Conservation (phyloP, 2,329 filamentous ascomycete genomes). For the Arthrobotrys pseudoclavata region DNA sequence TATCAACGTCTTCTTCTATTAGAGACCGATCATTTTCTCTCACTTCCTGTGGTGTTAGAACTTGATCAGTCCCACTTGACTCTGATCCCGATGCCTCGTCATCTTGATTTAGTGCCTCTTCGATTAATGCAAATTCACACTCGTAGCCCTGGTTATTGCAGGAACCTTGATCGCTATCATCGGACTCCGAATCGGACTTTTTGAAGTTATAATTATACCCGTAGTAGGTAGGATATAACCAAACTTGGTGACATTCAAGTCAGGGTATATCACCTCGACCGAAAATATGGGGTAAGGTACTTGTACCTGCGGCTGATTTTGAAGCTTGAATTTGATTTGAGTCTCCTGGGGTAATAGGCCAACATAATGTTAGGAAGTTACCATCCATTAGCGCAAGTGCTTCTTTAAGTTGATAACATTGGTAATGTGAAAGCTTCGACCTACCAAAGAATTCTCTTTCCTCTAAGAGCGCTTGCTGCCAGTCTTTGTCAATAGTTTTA, state of each 20-base stretch:
- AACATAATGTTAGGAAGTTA: slow-evolving; percentile 21
- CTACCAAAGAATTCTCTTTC: slow-evolving; percentile 36
- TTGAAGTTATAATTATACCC: slow-evolving; percentile 37
- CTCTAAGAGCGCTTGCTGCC: neutral
- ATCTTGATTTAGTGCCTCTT: slow-evolving; percentile 6
- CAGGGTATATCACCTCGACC: slow-evolving; percentile 11
- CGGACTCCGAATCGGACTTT: neutral
- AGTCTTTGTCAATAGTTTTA: slow-evolving; percentile 7
- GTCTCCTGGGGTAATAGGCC: neutral
- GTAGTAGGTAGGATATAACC: slow-evolving; percentile 39
- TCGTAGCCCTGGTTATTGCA: neutral
- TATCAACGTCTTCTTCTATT: neutral
- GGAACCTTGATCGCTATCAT: neutral
- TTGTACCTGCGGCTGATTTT: slow-evolving; percentile 3
- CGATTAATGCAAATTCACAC: slow-evolving; percentile 26
- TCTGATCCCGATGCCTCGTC: slow-evolving; percentile 27
- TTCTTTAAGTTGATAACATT: no score
- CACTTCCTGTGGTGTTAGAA: slow-evolving; percentile 21
- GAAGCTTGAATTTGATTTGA: slow-evolving; percentile 14
- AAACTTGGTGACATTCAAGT: slow-evolving; percentile 41
- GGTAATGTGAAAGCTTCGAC: neutral
- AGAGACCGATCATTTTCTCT: neutral
- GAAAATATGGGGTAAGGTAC: slow-evolving; percentile 27
- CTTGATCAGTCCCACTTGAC: slow-evolving; percentile 29
- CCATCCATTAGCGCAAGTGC: slow-evolving; percentile 1